Evolutionary conservation across 768 basidiomycete species (phyloP), one percentile per base, ranked within the genome.

Genomic region (Termitomyces sp.): DNA sequence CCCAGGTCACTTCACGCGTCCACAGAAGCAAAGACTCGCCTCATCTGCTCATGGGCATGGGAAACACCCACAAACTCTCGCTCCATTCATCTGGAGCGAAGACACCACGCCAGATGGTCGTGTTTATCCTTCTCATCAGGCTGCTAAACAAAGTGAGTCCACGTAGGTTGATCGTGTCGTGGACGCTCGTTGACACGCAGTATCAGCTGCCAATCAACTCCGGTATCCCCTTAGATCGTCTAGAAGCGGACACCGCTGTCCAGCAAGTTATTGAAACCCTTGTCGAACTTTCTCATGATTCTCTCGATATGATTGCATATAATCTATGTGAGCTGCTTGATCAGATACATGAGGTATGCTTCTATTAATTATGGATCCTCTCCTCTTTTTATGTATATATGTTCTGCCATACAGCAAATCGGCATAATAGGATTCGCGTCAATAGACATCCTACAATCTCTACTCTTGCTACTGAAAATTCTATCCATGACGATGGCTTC

Each of bases 401-500:
- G 4, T 47, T 26, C 59, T 18, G 18, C 22, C 34, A 29, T 46
- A 58, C 63, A 87, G 79, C 86, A 85, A 75, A 74, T 76, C 59
- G 82, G 84, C 64, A 60, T 71, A 14, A 72, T 76, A 26, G 83
- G 82, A 2, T 73, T 76, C 54, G 72, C 81, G 56, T 75, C 85
- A 3, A 76, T 90, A 18, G 88, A 92, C 56, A 81, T 87, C 43
- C 79, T 94, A 4, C 92, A 95, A 66, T 94, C 93, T 0, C 90
- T 94, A 68, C 76, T 95, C 2, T 92, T 91, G 63, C 72, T 95
- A 39, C 78, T 94, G 64, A 92, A 94, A 71, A 85, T 94, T 24
- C 71, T 96, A 13, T 80, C 87, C 0, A 77, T 88, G 44, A 83
- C 86, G 47, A 84, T 95, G 80, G 83, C 89, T 5, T 85, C 88